A percentile compares a stretch with the other conserved stretches of the same genome.
These are phyloP conservation scores for Aspergillus uvarum DNA, from an alignment of 2,329 filamentous ascomycete species.

Conservation along the genomic window DNA sequence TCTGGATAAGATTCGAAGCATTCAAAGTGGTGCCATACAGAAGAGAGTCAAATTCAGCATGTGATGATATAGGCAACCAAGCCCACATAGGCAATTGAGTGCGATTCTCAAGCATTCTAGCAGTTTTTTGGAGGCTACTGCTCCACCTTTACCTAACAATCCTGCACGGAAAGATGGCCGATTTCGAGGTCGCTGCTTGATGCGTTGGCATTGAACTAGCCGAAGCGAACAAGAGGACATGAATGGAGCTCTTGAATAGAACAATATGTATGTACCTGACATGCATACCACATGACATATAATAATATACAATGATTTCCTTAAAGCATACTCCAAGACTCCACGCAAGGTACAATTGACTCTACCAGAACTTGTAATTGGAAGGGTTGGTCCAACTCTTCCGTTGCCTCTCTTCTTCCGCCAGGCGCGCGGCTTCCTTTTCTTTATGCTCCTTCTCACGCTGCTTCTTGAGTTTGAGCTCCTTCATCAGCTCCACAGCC, in stretches of 20 bases:
- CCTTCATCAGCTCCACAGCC: conserved; percentile 77
- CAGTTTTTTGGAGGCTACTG: conserved; percentile 2
- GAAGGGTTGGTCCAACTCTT: conserved; percentile 46
- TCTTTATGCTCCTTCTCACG: conserved; percentile 46
- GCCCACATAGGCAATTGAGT: background rate
- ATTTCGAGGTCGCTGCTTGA: background rate
- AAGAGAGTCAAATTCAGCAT: conserved; percentile 46
- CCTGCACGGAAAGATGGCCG: background rate
- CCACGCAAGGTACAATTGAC: conserved; percentile 23
- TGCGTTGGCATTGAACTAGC: background rate
- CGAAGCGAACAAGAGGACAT: conserved; percentile 2
- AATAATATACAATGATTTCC: conserved; percentile 26
- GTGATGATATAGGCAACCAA: conserved; percentile 10
- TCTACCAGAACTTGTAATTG: conserved; percentile 51
- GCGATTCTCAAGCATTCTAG: background rate
- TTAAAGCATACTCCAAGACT: conserved; percentile 33
- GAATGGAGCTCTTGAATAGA: conserved; percentile 10
- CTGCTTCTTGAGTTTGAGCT: conserved; percentile 67
- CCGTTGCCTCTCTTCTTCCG: conserved; percentile 41
- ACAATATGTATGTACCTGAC: conserved; percentile 24
- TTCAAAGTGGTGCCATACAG: conserved; percentile 32
- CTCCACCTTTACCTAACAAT: background rate
- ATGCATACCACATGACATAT: conserved; percentile 21
- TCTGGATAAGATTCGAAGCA: conserved; percentile 26
- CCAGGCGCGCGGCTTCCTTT: conserved; percentile 36